Percentiles rank a stretch among this genome's conserved stretches.
Conservation (phyloP, 2,329 filamentous ascomycete genomes). For the Epichloe scottii region DNA sequence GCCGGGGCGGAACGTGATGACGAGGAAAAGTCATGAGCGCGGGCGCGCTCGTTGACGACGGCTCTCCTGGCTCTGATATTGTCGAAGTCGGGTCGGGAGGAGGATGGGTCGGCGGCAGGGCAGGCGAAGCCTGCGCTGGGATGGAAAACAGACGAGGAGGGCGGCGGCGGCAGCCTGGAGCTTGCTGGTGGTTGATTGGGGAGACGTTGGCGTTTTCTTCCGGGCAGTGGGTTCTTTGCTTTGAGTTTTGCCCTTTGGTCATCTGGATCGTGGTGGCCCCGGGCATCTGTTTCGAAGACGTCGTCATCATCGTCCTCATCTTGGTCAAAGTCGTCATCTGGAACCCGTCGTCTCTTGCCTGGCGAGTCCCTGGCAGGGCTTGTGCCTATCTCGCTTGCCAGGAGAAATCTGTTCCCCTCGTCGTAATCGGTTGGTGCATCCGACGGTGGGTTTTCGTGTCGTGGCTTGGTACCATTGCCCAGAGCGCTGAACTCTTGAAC, state of each 20-base stretch:
- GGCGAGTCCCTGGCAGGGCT: background rate
- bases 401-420: background rate
- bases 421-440: background rate
- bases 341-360: background rate
- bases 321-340: background rate
- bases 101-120: background rate
- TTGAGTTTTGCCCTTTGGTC: slow-evolving; percentile 10
- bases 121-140: background rate
- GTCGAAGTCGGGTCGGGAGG: background rate
- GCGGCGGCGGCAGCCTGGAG: slow-evolving; percentile 11
- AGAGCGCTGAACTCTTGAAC: background rate
- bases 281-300: slow-evolving; percentile 17
- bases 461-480: background rate
- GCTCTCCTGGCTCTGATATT: background rate
- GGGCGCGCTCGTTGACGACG: background rate
- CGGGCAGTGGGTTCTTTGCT: slow-evolving; percentile 2
- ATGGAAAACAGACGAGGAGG: slow-evolving; percentile 8
- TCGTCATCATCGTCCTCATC: slow-evolving; percentile 12
- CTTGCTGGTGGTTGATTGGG: slow-evolving; percentile 5
- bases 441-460: background rate
- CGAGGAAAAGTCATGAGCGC: background rate
- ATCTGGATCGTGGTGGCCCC: slow-evolving; percentile 13
- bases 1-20: slow-evolving; percentile 1
- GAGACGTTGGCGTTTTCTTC: background rate
- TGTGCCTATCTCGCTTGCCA: background rate